Base-by-base conservation (phyloP, 2,329 filamentous ascomycete species). In the Bisporella sp. region DNA sequence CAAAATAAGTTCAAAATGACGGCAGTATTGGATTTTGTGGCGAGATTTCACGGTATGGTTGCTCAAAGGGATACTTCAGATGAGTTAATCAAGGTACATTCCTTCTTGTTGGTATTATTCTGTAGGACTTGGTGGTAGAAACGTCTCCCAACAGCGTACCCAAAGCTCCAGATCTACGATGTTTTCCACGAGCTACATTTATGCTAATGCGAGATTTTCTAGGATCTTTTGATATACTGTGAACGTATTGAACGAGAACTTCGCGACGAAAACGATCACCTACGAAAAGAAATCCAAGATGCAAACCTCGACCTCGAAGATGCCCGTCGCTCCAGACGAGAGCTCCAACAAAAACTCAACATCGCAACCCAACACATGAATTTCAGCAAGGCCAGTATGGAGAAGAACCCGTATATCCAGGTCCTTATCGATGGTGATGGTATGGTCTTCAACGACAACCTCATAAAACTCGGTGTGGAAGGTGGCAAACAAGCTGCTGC, bases 351-450 rank as follows among this genome's bases (percentile, higher is more conserved):
- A 52, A 69, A 68, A 44, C 58, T 78, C 31, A 69, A 69, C 41
- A 58, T 69, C n/a, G 58, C 68, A 37, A 69, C 74, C 44, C 56
- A 61, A 42, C 62, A 64, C 28, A 58, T 71, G 42, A 61, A 65
- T 33, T 66, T 64, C 52, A 53, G 69, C 43, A 58, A 63, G 28
- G 32, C 48, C 35, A 28, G 33, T 49, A 50, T 64, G 64, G 64
- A 65, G 54, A 71, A 68, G 46, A 82, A 82, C 64, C 72, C 76
- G 40, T 85, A 85, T 63, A 70, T 83, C 59, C 65, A 79, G 56
- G 73, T 82, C 39, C 62, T 84, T 57, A 76, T 85, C 57, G 82
- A 85, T 62, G 82, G 81, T 37, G 76, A 85, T 63, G 78, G 79
- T 42, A 71, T 83, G 52, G 68, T 83, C 64, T 85, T 85, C 63